phyloP scores from a whole-genome alignment of 257 asterid genomes.

The Nyctanthes arbortristis region DNA sequence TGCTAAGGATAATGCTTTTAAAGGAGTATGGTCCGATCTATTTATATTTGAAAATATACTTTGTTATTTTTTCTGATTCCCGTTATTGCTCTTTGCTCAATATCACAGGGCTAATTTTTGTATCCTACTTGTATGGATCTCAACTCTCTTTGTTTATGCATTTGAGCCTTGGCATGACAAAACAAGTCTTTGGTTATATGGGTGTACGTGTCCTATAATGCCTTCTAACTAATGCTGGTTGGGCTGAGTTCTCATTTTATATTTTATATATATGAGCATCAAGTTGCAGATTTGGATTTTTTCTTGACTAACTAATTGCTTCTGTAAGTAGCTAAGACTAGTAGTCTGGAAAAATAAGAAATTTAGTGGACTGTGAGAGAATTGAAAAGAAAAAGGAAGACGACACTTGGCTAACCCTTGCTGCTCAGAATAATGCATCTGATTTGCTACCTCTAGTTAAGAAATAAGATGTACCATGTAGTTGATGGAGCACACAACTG shows the following conservation, averaged over 20 bases:
- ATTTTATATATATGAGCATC: neutral
- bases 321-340: neutral
- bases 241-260: neutral
- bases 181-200: neutral
- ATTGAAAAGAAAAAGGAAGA: neutral
- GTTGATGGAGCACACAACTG: neutral
- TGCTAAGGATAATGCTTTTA: neutral
- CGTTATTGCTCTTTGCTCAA: constrained; percentile 2
- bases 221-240: neutral
- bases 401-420: neutral
- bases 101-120: too few relatives aligned
- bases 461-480: neutral
- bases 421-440: neutral
- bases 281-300: neutral
- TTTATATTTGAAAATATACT: neutral
- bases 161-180: neutral
- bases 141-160: neutral
- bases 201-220: neutral
- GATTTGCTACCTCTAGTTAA: neutral
- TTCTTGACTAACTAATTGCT: neutral
- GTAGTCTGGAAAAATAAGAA: neutral
- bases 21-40: too few relatives aligned
- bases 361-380: neutral
- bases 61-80: neutral
- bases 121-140: neutral